These are phyloP conservation scores for Huntiella omanensis DNA, from an alignment of 2,329 filamentous ascomycete genomes.

Conservation along the genomic window DNA sequence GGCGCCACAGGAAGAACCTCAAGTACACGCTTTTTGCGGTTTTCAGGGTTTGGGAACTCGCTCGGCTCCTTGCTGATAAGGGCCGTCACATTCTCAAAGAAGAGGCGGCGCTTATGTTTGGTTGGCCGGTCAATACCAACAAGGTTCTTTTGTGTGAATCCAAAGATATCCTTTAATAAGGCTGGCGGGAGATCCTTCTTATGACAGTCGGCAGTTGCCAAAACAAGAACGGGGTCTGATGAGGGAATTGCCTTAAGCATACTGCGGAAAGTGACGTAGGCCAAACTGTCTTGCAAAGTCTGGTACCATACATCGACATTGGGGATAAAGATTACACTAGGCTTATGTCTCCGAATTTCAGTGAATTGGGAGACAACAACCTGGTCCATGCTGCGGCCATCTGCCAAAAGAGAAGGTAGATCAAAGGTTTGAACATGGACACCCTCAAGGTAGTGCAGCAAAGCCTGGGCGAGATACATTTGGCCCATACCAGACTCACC, in stretches of 20 bases:
- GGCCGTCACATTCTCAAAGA: constrained; percentile 55
- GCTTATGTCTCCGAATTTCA: constrained; percentile 85
- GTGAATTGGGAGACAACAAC: constrained; percentile 80
- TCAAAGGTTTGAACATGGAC: constrained; percentile 92
- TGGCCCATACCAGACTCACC: constrained; percentile 88
- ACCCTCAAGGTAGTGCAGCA: constrained; percentile 81
- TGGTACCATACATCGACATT: constrained; percentile 76
- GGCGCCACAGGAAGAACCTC: constrained; percentile 61
- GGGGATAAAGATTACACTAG: constrained; percentile 87
- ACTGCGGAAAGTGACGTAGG: constrained; percentile 64
- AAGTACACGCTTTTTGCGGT: constrained; percentile 70
- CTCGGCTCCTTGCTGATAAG: constrained; percentile 63
- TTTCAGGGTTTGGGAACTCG: constrained; percentile 73
- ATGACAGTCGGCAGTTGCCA: constrained; percentile 64
- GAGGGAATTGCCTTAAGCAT: constrained; percentile 70
- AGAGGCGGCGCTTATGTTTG: constrained; percentile 48
- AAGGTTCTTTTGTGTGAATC: constrained; percentile 63
- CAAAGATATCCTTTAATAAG: constrained; percentile 64
- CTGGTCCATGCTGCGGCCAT: constrained; percentile 69
- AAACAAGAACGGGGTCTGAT: constrained; percentile 71
- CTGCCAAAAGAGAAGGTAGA: constrained; percentile 67
- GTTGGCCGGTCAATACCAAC: constrained; percentile 51
- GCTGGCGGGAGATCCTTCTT: constrained; percentile 39
- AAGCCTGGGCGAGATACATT: constrained; percentile 64
- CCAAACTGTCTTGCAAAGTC: constrained; percentile 39